Base-by-base conservation (phyloP, 208 protist species). In the Leptomonas pyrrhocoris region DNA sequence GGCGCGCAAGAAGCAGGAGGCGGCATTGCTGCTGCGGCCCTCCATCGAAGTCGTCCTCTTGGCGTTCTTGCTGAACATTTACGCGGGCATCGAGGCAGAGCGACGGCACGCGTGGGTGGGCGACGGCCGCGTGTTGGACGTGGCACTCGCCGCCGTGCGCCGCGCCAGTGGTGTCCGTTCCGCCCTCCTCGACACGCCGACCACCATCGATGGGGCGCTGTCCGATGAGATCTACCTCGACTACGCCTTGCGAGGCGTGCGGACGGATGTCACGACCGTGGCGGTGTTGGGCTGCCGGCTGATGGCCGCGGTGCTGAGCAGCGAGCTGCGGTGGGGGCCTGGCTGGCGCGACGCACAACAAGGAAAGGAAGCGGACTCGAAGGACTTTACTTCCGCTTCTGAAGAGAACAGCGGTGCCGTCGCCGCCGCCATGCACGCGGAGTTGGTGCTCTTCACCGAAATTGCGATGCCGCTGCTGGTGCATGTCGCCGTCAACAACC, bases 191-290 rank as follows among this genome's bases (percentile, higher is more conserved):
- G 80, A 92, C 60, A 77, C 90, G 7, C 85, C 90, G 2, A 88
- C 72, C 0, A 89, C 68, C 28, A 43, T 79, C 19, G 82, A 92
- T 55, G 87, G 88, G 9, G 42, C 80, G 9, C 76, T 95, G 11
- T 89, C 85, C 2, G 90, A 95, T 63, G 88, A 93, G 63, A 84
- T 93, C 21, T 95, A 95, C 64, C 79, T 95, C 13, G 71, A 69
- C 54, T 80, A 72, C 51, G 84, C 86, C 16, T 54, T 92, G 72
- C 71, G 68, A 31, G 65, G 68, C 38, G 65, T 79, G 21, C 73
- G 83, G 25, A 86, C 77, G 0, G 88, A 95, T 42, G 68, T 77
- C 48, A 63, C 80, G 27, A 85, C 81, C 13, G 48, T 92, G 27
- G 90, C 76, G 30, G 78, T 81, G 27, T 75, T 93, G 4, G 74